Evolutionary conservation across 2,329 filamentous ascomycete genomes (phyloP), one percentile per base, ranked within the genome.

Genomic region (Fusarium bulbicola): DNA sequence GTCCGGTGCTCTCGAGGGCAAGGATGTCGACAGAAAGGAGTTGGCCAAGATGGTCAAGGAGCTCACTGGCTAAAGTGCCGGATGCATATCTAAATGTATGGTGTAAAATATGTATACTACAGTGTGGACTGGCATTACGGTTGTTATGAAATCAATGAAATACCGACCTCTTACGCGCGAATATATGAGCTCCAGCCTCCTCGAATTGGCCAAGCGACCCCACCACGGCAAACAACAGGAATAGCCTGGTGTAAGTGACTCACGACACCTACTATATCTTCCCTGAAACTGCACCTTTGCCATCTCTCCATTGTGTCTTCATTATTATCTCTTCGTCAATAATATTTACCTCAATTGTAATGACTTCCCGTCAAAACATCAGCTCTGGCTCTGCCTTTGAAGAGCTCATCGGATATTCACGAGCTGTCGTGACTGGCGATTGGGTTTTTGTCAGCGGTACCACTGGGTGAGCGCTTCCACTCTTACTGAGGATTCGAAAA

Each of bases 31-130:
- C 78, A 90, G 86, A 81, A 86, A 85, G 59, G 85, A 88, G 72
- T 82, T 95, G 53, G 87, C 86, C 8, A 88, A 84, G 75, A 81
- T 91, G 74, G 89, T 93, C 56, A 92, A 92, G 82, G 84, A 90
- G 78, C 53, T 80, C 59, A 75, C 64, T 30, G 53, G 74, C 36
- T 76, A 74, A 67, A 13, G 32, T 40, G 16, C 15, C 16, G 43
- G 26, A 47, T 52, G 50, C 36, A 42, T 52, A 45, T 52, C 36
- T 21, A n/a, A 13, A 46, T 50, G 43, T 24, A 46, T 52, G 56
- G 36, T 78, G 75, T 77, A 76, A 71, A 68, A 68, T 71, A 72
- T 77, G 76, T 78, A 77, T 63, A 77, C 28, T 75, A 74, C 39
- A 53, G 56, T 54, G 59, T 28, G 65, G 49, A 59, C 43, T 37